These are phyloP conservation scores for Cadophora luteo-olivacea DNA, from an alignment of 2,329 filamentous ascomycete species.

Conservation along the genomic window DNA sequence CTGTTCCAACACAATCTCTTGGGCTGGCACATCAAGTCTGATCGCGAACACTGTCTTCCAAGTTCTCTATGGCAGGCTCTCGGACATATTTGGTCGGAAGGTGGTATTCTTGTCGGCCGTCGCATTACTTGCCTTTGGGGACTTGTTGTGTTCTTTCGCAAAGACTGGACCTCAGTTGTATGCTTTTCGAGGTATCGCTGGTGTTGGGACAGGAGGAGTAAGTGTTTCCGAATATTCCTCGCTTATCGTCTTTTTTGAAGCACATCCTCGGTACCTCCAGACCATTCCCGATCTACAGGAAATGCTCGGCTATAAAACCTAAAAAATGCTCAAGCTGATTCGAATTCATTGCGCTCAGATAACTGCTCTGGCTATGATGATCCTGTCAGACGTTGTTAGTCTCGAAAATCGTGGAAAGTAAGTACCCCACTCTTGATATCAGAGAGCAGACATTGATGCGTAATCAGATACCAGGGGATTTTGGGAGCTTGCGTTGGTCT, in stretches of 20 bases:
- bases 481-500: slow-evolving; percentile 50
- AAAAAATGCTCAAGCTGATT: neutral
- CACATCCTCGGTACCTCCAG: neutral
- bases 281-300: neutral
- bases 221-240: neutral
- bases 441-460: neutral
- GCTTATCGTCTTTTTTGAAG: neutral
- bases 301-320: too few species aligned
- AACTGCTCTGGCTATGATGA: slow-evolving; percentile 64
- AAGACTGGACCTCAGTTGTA: slow-evolving; percentile 64
- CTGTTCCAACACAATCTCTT: slow-evolving; percentile 58
- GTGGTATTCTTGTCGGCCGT: slow-evolving; percentile 61
- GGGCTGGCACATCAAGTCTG: slow-evolving; percentile 59
- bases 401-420: slow-evolving; percentile 64
- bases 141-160: slow-evolving; percentile 64
- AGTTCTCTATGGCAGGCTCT: slow-evolving; percentile 67
- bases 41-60: slow-evolving; percentile 68
- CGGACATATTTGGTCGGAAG: slow-evolving; percentile 67
- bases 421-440: slow-evolving; percentile 11
- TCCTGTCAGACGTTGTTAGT: slow-evolving; percentile 65
- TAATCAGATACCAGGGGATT: slow-evolving; percentile 50
- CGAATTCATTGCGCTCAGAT: slow-evolving; percentile 44
- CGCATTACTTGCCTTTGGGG: slow-evolving; percentile 58
- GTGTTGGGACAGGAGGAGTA: slow-evolving; percentile 65
- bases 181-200: slow-evolving; percentile 64